These are phyloP conservation scores for Coniochaeta sp. DNA, from an alignment of 2,329 filamentous ascomycete genomes.

Conservation along the genomic window DNA sequence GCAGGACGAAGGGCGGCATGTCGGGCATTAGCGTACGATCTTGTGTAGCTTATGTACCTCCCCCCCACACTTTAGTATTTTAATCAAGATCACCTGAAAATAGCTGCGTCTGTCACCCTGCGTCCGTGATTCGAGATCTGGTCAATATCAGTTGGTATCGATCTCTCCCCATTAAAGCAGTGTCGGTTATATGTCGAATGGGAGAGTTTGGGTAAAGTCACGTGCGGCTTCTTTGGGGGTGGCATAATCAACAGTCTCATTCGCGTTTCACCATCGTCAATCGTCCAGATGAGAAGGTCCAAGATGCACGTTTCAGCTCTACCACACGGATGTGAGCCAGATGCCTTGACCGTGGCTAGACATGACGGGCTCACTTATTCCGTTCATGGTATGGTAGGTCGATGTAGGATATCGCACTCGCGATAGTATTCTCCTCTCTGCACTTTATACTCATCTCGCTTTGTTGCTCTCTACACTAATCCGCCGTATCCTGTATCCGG, in stretches of 20 bases:
- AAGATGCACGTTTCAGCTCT: not conserved
- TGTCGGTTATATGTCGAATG: not conserved
- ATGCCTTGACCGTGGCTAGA: not conserved
- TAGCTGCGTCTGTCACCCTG: not conserved
- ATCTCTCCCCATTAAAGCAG: not conserved
- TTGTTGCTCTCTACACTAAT: too few relatives aligned
- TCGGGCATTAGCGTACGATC: not conserved
- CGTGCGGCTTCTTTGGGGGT: not conserved
- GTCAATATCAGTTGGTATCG: not conserved
- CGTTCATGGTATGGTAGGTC: not conserved
- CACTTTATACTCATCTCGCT: not conserved
- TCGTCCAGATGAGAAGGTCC: not conserved
- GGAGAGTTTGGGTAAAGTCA: not conserved
- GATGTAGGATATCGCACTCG: not conserved
- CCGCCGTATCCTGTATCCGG: not conserved
- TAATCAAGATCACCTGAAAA: not conserved
- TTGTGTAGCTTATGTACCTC: not conserved
- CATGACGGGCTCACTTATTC: not conserved
- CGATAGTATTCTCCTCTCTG: not conserved
- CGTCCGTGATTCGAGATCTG: not conserved
- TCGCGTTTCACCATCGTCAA: not conserved
- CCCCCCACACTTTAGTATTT: not conserved
- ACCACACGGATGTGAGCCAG: not conserved
- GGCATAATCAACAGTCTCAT: not conserved
- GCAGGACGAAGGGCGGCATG: too few relatives aligned